Percentiles rank a stretch among this genome's conserved stretches.
Conservation (phyloP, 225 moss, liverwort and hornwort species). For the Pleurozium schreberi region DNA sequence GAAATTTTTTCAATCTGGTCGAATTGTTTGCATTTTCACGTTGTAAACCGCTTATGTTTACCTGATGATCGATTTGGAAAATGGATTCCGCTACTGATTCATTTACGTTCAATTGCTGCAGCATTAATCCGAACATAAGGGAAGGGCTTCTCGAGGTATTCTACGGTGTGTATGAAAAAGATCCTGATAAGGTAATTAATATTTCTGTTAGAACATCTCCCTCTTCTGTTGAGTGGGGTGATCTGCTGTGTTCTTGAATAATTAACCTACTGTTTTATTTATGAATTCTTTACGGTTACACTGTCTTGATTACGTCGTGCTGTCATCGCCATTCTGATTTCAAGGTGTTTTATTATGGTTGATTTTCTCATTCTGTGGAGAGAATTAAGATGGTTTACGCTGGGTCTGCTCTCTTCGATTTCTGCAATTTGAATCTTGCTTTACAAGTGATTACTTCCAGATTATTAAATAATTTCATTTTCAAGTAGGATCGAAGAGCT, state of each 20-base stretch:
- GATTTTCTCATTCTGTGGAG: background rate
- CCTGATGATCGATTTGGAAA: background rate
- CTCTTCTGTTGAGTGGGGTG: background rate
- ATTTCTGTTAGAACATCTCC: background rate
- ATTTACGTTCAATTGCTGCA: slow-evolving; percentile 7
- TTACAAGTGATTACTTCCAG: background rate
- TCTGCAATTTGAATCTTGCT: background rate
- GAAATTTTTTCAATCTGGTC: background rate
- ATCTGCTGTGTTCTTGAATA: background rate
- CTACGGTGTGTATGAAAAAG: slow-evolving; percentile 96
- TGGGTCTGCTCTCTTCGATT: background rate
- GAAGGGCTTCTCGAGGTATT: slow-evolving; percentile 99
- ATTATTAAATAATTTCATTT: background rate
- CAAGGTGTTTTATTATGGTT: background rate
- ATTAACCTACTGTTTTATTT: background rate
- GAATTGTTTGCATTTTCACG: background rate
- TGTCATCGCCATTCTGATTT: background rate
- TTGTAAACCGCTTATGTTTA: background rate
- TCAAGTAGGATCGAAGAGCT: background rate
- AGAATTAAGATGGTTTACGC: background rate
- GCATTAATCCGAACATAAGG: slow-evolving; percentile 87
- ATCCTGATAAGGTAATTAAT: slow-evolving; percentile 75
- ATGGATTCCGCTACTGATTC: background rate
- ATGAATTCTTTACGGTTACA: background rate
- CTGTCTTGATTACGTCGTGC: background rate